A percentile compares a stretch with the other conserved stretches of the same genome.
These are phyloP conservation scores for Kuraishia hungarica DNA, from an alignment of 805 yeast species.

Conservation along the genomic window DNA sequence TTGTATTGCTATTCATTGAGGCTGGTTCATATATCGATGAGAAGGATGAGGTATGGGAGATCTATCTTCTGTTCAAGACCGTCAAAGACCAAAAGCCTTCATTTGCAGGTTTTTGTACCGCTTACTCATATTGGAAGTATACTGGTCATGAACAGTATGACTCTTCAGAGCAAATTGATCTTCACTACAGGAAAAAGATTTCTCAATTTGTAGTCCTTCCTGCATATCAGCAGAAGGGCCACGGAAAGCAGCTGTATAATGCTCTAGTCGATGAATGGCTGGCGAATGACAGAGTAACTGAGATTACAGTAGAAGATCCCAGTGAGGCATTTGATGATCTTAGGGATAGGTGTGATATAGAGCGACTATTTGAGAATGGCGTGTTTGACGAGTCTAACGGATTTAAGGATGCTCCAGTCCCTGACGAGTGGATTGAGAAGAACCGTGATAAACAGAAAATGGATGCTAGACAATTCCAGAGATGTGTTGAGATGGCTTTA, in stretches of 20 bases:
- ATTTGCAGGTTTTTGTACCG: conserved; percentile 76
- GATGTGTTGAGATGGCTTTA: conserved; percentile 71
- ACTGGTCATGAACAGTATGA: conserved; percentile 47
- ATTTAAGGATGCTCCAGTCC: conserved; percentile 12
- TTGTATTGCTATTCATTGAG: conserved; percentile 80
- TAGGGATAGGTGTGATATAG: conserved; percentile 74
- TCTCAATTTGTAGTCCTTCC: conserved; percentile 86
- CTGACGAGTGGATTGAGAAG: conserved; percentile 28
- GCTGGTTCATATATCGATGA: conserved; percentile 87
- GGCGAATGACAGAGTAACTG: conserved; percentile 41
- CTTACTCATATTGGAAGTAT: conserved; percentile 77
- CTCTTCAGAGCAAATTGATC: conserved; percentile 17
- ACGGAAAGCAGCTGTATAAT: conserved; percentile 64
- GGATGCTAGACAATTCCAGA: conserved; percentile 68
- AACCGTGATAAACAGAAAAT: conserved; percentile 41
- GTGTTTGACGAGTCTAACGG: conserved; percentile 17
- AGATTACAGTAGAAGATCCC: conserved; percentile 91
- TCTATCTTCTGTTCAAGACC: conserved; percentile 45
- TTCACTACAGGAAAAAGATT: conserved; percentile 56
- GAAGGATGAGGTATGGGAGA: conserved; percentile 71
- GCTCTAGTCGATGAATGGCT: conserved; percentile 48
- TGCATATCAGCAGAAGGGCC: conserved; percentile 63
- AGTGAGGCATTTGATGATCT: conserved; percentile 87
- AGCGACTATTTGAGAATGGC: conserved; percentile 29
- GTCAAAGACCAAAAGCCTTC: conserved; percentile 25